Evolutionary conservation across 257 asterid genomes (phyloP).

Genomic region (Thymus mandschuricus): DNA sequence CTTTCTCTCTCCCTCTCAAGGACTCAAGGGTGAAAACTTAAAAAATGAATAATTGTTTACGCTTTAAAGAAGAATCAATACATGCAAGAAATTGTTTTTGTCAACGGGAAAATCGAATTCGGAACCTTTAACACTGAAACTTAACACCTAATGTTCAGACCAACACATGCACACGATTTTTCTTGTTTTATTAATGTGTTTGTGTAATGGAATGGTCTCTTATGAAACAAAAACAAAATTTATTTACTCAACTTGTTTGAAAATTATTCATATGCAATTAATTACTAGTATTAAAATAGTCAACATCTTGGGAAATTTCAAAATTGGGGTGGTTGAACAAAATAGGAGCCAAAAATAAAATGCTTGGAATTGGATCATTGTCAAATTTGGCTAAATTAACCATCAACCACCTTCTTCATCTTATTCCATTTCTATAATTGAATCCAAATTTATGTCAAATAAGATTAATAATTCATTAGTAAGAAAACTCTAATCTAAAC

Average conservation of each 20-base stretch:
- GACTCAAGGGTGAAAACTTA: too few relatives aligned
- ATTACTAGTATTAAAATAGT: constrained; percentile 9
- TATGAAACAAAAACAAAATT: not conserved
- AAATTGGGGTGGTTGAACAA: constrained; percentile 16
- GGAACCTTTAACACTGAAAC: too few relatives aligned
- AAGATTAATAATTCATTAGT: too few relatives aligned
- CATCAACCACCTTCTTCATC: not conserved
- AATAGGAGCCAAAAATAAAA: constrained; percentile 17
- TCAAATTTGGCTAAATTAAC: constrained; percentile 12
- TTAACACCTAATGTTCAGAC: too few relatives aligned
- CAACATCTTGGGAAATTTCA: constrained; percentile 22
- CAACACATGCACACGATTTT: not conserved
- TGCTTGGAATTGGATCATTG: constrained; percentile 5
- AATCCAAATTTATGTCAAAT: not conserved
- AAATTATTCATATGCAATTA: not conserved
- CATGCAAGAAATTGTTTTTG: not conserved
- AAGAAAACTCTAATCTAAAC: too few relatives aligned
- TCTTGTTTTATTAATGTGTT: not conserved
- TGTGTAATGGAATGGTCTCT: not conserved
- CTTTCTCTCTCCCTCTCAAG: not conserved
- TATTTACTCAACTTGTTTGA: not conserved
- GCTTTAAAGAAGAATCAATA: not conserved
- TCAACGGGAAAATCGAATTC: too few relatives aligned
- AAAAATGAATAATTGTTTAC: not conserved
- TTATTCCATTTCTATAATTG: not conserved